phyloP scores from a whole-genome alignment of 2,329 filamentous ascomycete species.

The Dactylonectria estremocensis region DNA sequence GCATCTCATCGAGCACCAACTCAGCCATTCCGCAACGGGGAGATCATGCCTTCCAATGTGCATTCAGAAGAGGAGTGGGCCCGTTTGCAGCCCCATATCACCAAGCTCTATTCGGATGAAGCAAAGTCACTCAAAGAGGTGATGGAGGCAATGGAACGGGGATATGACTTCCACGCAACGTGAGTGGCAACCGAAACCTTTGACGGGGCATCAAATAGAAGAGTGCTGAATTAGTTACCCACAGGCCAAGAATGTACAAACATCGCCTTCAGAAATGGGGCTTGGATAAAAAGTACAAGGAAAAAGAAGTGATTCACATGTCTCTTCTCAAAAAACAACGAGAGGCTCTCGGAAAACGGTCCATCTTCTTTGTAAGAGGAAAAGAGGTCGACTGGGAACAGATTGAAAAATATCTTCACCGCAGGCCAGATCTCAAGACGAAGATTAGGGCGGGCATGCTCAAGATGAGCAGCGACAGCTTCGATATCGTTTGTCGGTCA shows the following conservation, averaged over 20 bases:
- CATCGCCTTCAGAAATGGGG: conserved; percentile 14
- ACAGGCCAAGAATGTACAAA: conserved; percentile 9
- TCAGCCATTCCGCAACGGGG: not conserved
- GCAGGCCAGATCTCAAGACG: conserved; percentile 9
- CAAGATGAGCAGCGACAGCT: not conserved
- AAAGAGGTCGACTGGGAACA: conserved; percentile 8
- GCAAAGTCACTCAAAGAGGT: conserved; percentile 1
- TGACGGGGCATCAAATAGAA: too few species aligned
- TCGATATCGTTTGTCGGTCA: not conserved
- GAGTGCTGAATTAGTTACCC: not conserved
- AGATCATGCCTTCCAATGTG: not conserved
- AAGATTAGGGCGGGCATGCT: conserved; percentile 13
- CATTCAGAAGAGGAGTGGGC: conserved; percentile 9
- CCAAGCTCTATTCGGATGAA: not conserved
- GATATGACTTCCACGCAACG: not conserved
- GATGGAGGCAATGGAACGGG: not conserved
- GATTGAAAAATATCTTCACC: conserved; percentile 6
- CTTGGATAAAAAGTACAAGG: conserved; percentile 5
- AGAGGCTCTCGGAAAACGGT: not conserved
- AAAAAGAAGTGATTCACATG: conserved; percentile 3
- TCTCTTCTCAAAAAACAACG: conserved; percentile 15
- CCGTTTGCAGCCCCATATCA: not conserved
- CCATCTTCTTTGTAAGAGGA: conserved; percentile 4
- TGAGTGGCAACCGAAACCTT: not conserved
- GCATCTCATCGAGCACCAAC: not conserved